These are phyloP conservation scores for Emydomyces testavorans DNA, from an alignment of 2,329 filamentous ascomycete genomes.

Conservation along the genomic window DNA sequence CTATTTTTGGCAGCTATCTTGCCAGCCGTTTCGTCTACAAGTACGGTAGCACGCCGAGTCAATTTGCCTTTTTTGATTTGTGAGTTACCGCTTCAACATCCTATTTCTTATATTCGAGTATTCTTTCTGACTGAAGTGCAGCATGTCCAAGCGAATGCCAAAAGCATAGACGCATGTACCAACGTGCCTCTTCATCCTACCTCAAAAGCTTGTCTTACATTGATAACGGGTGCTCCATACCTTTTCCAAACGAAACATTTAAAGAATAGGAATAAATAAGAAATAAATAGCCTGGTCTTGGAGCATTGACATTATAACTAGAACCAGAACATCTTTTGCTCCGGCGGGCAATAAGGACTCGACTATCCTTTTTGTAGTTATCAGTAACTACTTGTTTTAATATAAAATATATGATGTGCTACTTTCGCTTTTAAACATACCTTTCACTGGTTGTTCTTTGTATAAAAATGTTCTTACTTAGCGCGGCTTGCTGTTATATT, in stretches of 20 bases:
- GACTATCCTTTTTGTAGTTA: no score
- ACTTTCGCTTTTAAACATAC: no score
- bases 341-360: no score
- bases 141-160: conserved; percentile 16
- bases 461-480: no score
- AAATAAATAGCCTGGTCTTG: no score
- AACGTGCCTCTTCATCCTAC: neutral
- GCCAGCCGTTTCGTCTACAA: conserved; percentile 94
- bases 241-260: neutral
- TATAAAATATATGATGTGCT: no score
- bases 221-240: neutral
- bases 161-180: conserved; percentile 11
- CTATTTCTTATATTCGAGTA: neutral
- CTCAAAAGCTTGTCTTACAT: neutral
- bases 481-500: no score
- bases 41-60: conserved; percentile 81
- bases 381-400: no score
- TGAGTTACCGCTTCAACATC: conserved; percentile 42
- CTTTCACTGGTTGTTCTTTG: no score
- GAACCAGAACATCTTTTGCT: no score
- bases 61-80: conserved; percentile 99
- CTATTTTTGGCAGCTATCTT: conserved; percentile 92
- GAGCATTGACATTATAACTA: no score
- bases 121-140: conserved; percentile 4
- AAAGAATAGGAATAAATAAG: neutral